A percentile compares a stretch with the other conserved stretches of the same genome.
These are phyloP conservation scores for Diaporthe citri DNA, from an alignment of 2,329 filamentous ascomycete genomes.

Conservation along the genomic window DNA sequence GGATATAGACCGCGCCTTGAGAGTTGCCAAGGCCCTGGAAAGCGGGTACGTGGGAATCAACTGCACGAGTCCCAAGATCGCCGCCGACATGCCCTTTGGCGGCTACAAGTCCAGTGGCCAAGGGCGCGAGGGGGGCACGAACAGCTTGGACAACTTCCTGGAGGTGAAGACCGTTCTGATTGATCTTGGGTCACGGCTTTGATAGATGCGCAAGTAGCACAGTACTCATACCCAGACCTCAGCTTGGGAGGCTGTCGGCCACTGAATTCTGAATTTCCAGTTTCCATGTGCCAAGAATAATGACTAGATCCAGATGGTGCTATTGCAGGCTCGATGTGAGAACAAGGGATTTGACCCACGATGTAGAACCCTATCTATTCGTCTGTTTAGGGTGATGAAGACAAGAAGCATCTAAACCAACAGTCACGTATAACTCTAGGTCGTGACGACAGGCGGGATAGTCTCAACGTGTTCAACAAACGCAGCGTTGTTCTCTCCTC, in stretches of 20 bases:
- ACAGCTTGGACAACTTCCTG: conserved; percentile 53
- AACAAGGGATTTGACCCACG: background rate
- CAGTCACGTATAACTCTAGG: background rate
- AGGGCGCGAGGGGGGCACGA: conserved; percentile 52
- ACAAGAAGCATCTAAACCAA: background rate
- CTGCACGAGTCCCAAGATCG: conserved; percentile 52
- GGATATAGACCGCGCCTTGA: conserved; percentile 60
- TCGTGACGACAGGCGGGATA: background rate
- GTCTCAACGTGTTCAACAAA: conserved; percentile 20
- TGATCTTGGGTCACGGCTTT: conserved; percentile 42
- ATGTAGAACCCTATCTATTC: background rate
- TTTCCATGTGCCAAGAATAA: background rate
- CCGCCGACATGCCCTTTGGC: conserved; percentile 56
- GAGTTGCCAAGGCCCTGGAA: conserved; percentile 65
- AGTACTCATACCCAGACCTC: no score
- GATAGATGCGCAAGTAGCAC: background rate
- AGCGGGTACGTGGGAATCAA: conserved; percentile 74
- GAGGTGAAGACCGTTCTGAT: conserved; percentile 51
- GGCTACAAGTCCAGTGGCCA: conserved; percentile 57
- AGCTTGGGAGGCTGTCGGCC: background rate
- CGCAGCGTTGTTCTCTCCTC: background rate
- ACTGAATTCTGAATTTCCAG: background rate
- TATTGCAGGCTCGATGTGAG: background rate
- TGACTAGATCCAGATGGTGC: background rate
- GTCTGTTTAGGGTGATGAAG: background rate